Percentiles rank a stretch among this genome's conserved stretches.
Evolutionary conservation across 116 monocot species (phyloP).

Genomic region (Zostera marina): DNA sequence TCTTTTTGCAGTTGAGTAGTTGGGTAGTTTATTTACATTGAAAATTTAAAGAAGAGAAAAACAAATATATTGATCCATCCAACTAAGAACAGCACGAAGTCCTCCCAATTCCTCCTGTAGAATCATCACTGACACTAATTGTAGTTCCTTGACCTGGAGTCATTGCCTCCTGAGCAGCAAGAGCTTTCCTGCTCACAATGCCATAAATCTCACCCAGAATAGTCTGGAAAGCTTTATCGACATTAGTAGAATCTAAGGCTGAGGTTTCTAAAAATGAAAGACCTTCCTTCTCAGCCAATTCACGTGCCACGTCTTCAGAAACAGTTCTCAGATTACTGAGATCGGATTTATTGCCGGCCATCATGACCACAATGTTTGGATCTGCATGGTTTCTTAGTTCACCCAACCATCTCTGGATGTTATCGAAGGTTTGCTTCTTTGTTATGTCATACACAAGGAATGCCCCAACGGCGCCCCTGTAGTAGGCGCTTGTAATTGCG

Average conservation of each 20-base stretch:
- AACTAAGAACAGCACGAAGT: constrained; percentile 17
- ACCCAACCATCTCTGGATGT: constrained; percentile 22
- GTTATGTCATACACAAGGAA: constrained; percentile 32
- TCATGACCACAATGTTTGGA: constrained; percentile 25
- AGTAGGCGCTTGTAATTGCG: constrained; percentile 29
- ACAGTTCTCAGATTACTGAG: constrained; percentile 21
- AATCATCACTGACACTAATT: constrained; percentile 17
- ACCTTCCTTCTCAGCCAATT: constrained; percentile 26
- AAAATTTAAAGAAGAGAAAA: background rate
- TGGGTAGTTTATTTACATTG: background rate
- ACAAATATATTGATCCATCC: background rate
- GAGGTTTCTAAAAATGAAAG: constrained; percentile 27
- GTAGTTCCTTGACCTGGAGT: constrained; percentile 17
- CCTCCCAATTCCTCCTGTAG: constrained; percentile 9
- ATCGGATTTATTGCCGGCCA: constrained; percentile 31
- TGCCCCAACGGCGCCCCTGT: constrained; percentile 29
- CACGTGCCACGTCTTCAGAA: constrained; percentile 10
- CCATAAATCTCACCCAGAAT: constrained; percentile 20
- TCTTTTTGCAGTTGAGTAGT: too few relatives aligned
- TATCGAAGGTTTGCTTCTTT: constrained; percentile 28
- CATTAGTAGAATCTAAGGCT: constrained; percentile 13
- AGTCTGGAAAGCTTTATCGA: constrained; percentile 23
- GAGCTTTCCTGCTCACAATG: constrained; percentile 26
- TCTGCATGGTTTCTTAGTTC: constrained; percentile 26
- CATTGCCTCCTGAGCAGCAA: constrained; percentile 26